These are phyloP conservation scores for Malassezia globosa DNA, from an alignment of 1,284 basidiomycete genomes.

Conservation along the genomic window DNA sequence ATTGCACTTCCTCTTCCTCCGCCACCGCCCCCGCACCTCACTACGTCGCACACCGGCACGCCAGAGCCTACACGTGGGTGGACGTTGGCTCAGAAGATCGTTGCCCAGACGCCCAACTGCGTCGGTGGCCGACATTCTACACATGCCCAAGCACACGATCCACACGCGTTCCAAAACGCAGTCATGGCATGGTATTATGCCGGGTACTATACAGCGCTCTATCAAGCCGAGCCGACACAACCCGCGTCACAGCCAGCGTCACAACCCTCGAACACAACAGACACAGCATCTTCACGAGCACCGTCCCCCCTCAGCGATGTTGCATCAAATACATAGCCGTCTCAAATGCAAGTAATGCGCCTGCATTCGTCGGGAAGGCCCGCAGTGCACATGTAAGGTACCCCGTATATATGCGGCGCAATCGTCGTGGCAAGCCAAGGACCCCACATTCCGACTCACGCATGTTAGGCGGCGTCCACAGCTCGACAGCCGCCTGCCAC, in stretches of 20 bases:
- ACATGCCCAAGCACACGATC: neutral
- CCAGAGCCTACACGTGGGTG: no score
- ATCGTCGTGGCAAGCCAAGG: constrained; percentile 3
- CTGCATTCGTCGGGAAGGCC: constrained; percentile 43
- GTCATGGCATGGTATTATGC: constrained; percentile 21
- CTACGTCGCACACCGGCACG: neutral
- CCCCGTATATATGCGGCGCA: constrained; percentile 29
- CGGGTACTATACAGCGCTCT: constrained; percentile 18
- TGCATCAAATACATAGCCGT: constrained; percentile 37
- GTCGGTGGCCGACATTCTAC: neutral
- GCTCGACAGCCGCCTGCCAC: neutral
- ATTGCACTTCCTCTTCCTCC: neutral
- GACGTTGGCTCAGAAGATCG: constrained; percentile 1
- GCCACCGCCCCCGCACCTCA: neutral
- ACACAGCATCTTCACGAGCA: no score
- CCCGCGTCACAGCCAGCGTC: no score
- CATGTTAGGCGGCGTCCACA: constrained; percentile 1
- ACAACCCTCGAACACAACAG: no score
- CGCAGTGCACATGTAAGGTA: constrained; percentile 34
- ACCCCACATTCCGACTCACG: neutral
- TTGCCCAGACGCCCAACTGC: constrained; percentile 7
- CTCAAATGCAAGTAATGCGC: constrained; percentile 39
- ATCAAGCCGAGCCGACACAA: neutral
- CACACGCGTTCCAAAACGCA: constrained; percentile 6
- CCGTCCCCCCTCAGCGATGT: neutral